Percentiles rank a stretch among this genome's conserved stretches.
phyloP scores from a whole-genome alignment of 1,139 yeast genomes.

The Debaryomyces sp. region DNA sequence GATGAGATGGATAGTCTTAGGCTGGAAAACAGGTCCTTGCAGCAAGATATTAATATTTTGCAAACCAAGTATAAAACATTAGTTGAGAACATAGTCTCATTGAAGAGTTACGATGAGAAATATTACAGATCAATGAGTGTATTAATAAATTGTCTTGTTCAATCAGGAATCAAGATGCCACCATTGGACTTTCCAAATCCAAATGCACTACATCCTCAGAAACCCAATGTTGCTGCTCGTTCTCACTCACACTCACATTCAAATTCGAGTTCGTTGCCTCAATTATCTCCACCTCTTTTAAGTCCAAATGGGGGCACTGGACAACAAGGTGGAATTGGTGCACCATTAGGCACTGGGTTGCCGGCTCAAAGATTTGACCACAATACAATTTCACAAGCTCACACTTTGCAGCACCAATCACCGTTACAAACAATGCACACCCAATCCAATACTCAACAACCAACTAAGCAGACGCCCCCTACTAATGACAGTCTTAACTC shows the following conservation, averaged over 20 bases:
- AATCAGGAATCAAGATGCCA: constrained; percentile 69
- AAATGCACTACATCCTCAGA: constrained; percentile 23
- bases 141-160: constrained; percentile 51
- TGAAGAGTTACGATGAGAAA: constrained; percentile 60
- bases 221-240: constrained; percentile 15
- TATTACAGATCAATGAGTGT: constrained; percentile 53
- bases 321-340: constrained; percentile 4
- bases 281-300: constrained; percentile 15
- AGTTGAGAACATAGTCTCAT: constrained; percentile 58
- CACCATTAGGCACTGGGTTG: background rate
- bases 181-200: constrained; percentile 58
- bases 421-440: constrained; percentile 6
- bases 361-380: constrained; percentile 4
- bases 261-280: constrained; percentile 4
- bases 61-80: constrained; percentile 65
- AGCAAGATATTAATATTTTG: constrained; percentile 47
- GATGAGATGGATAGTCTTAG: constrained; percentile 46
- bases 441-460: background rate
- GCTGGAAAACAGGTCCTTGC: constrained; percentile 43
- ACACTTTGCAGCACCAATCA: constrained; percentile 1
- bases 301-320: constrained; percentile 10
- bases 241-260: constrained; percentile 8
- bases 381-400: constrained; percentile 1
- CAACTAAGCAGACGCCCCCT: constrained; percentile 7
- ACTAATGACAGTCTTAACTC: constrained; percentile 8